A percentile compares a stretch with the other conserved stretches of the same genome.
Evolutionary conservation across 306 rosid genomes (phyloP).

Genomic region (Quercus variabilis): DNA sequence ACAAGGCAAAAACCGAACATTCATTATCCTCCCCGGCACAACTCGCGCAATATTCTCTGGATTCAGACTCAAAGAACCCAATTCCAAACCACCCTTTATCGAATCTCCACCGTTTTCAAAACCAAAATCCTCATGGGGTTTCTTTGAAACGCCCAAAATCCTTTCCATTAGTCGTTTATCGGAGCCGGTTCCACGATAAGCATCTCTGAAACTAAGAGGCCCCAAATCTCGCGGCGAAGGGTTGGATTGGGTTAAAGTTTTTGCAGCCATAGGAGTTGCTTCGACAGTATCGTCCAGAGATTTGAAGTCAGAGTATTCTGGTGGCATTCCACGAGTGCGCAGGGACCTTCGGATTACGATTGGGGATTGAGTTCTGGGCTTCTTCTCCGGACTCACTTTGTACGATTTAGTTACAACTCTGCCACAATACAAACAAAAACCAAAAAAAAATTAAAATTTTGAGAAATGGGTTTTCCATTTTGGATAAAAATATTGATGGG

Average conservation of each 20-base stretch:
- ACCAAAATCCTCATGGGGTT: conserved; percentile 10
- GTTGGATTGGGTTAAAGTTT: conserved; percentile 15
- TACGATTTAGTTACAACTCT: conserved; percentile 56
- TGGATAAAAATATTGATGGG: background rate
- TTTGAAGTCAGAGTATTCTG: conserved; percentile 38
- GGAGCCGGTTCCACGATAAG: conserved; percentile 35
- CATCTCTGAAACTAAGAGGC: conserved; percentile 49
- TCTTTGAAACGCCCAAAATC: conserved; percentile 34
- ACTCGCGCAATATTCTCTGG: conserved; percentile 59
- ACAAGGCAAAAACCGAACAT: conserved; percentile 56
- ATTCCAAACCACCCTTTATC: conserved; percentile 20
- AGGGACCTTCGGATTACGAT: conserved; percentile 64
- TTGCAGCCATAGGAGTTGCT: background rate
- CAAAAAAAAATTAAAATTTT: background rate
- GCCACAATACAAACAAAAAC: background rate
- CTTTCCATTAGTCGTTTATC: conserved; percentile 35
- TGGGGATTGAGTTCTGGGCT: conserved; percentile 52
- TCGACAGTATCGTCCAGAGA: conserved; percentile 20
- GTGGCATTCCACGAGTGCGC: conserved; percentile 68
- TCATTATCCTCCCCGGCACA: conserved; percentile 58
- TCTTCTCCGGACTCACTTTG: conserved; percentile 37
- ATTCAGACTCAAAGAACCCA: conserved; percentile 53
- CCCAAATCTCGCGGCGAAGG: conserved; percentile 21
- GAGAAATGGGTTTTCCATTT: background rate
- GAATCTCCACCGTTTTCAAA: background rate